phyloP scores from a whole-genome alignment of 1,139 yeast species.

The Yamadazyma sp. region DNA sequence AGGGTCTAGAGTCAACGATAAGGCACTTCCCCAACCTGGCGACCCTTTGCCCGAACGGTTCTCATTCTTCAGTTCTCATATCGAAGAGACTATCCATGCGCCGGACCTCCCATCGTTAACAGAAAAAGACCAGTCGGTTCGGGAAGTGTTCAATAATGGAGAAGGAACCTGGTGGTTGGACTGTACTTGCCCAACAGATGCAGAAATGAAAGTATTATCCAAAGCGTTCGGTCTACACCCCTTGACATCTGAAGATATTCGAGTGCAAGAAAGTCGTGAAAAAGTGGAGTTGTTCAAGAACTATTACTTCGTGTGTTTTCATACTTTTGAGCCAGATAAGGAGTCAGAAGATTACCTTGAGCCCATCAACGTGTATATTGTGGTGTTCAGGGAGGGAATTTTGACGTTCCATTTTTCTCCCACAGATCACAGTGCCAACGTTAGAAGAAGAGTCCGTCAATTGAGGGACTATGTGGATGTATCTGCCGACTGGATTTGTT shows the following conservation, averaged over 20 bases:
- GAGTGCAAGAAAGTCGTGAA: slow-evolving; percentile 85
- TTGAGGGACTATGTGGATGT: slow-evolving; percentile 84
- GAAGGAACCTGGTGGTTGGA: slow-evolving; percentile 79
- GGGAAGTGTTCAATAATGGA: slow-evolving; percentile 61
- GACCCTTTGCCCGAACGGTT: slow-evolving; percentile 62
- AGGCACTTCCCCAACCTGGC: neutral
- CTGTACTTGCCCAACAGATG: slow-evolving; percentile 66
- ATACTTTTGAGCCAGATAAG: slow-evolving; percentile 73
- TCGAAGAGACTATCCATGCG: slow-evolving; percentile 87
- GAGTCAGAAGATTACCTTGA: slow-evolving; percentile 82
- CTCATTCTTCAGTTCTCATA: slow-evolving; percentile 76
- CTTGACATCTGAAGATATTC: slow-evolving; percentile 79
- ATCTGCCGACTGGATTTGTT: slow-evolving; percentile 90
- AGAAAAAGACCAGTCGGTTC: slow-evolving; percentile 61
- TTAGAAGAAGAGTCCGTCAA: slow-evolving; percentile 88
- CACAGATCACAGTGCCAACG: slow-evolving; percentile 78
- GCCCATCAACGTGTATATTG: slow-evolving; percentile 84
- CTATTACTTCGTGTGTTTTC: slow-evolving; percentile 81
- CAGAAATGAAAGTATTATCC: slow-evolving; percentile 63
- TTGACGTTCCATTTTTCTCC: slow-evolving; percentile 86
- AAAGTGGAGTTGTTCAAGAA: slow-evolving; percentile 75
- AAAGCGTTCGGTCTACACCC: slow-evolving; percentile 82
- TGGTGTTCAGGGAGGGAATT: slow-evolving; percentile 83
- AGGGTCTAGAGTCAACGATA: slow-evolving; percentile 12
- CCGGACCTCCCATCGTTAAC: slow-evolving; percentile 80